Evolutionary conservation across 371 early-diverging fungal species (phyloP), one percentile per base, ranked within the genome.

Genomic region (Cokeromyces recurvatus): DNA sequence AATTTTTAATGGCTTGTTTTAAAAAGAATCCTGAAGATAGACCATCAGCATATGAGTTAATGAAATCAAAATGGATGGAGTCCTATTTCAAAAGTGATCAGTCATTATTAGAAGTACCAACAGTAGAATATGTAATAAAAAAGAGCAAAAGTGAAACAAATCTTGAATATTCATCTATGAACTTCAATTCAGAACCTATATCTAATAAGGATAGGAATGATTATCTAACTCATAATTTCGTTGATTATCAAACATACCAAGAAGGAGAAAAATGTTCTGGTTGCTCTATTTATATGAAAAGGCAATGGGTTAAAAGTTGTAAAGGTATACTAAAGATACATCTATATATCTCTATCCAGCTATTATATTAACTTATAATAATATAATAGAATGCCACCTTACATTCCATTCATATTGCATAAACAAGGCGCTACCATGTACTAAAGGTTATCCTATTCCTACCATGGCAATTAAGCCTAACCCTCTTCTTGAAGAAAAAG

Each of bases 1-100:
- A 84, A 43, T 94, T 94, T 57, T 62, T 94, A 51, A 35, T 68
- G 24, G 64, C 58, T 29, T 95, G 95, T 55, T 94, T 95, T 57
- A 76, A 79, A 53, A 92, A 92, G 54, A 78, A 87, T 23, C 89
- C 91, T 1, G 46, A 53, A 0, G 58, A 74, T 15, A 72, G 94
- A 29, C 84, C 89, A 0, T 82, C 79, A 0, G 92, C 94, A 0
- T 50, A 60, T 4, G 70, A 77, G 24, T 62, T 91, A 37, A 71
- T 85, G 53, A 48, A 62, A 32, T 88, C 83, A 43, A 57, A 53
- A 16, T 91, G 91, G 91, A 46, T 56, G 57, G 35, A 39, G 1
- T 32, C 57, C 0, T 50, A 45, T 17, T 50, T 42, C 27, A 21
- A 35, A 1, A 20, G 37, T 24, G 46, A 40, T 3, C n/a, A 23